These are phyloP conservation scores for Microstegium vimineum DNA, from an alignment of 176 grass and related monocot species.

Conservation along the genomic window DNA sequence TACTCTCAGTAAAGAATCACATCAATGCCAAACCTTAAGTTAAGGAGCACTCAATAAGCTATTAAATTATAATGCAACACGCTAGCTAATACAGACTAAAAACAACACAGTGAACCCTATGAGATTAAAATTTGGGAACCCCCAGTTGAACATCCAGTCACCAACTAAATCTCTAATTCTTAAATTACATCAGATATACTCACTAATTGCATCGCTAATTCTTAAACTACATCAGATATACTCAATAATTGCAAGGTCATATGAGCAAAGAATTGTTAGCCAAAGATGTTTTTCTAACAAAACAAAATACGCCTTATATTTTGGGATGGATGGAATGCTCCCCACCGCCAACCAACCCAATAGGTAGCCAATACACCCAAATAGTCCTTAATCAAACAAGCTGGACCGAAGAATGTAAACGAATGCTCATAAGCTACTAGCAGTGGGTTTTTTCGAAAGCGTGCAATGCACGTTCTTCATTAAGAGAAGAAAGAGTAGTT, in stretches of 20 bases:
- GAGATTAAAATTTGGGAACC: not conserved
- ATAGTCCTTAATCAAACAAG: not conserved
- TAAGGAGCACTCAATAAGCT: not conserved
- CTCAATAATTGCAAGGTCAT: not conserved
- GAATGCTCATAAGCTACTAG: not conserved
- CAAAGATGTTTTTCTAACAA: not conserved
- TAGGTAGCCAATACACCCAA: not conserved
- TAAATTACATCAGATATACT: no score
- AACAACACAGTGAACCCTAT: not conserved
- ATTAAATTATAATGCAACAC: not conserved
- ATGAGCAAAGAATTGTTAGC: no score
- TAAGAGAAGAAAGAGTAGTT: no score
- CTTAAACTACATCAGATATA: no score
- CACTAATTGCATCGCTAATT: no score
- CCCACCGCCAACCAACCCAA: not conserved
- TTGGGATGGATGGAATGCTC: no score
- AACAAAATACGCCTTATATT: no score
- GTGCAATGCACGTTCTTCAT: no score
- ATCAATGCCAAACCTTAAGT: not conserved
- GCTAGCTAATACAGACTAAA: not conserved
- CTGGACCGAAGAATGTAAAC: not conserved
- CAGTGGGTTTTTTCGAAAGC: no score
- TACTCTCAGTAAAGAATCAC: not conserved
- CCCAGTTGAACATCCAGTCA: not conserved
- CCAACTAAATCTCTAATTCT: not conserved